phyloP scores from a whole-genome alignment of 768 basidiomycete genomes.

The Lentinula aciculospora region DNA sequence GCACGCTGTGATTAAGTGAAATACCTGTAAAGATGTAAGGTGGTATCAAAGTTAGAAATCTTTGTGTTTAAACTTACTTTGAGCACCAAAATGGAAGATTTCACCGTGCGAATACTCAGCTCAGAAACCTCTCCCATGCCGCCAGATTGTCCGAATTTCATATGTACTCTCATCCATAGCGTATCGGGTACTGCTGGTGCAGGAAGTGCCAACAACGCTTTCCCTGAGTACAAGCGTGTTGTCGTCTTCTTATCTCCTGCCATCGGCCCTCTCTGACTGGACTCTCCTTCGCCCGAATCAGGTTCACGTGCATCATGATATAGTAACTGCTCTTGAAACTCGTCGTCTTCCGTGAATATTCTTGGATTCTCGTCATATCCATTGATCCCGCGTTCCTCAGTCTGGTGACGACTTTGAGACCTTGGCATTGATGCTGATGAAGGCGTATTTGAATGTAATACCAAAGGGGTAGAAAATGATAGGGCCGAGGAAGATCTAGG shows the following conservation, averaged over 20 bases:
- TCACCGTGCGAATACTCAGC: slow-evolving; percentile 15
- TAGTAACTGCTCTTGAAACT: not conserved
- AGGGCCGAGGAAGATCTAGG: not conserved
- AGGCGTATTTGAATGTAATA: not conserved
- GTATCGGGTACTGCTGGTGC: not conserved
- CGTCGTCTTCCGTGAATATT: not conserved
- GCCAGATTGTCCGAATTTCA: no score
- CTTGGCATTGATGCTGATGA: not conserved
- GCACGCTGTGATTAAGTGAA: slow-evolving; percentile 15
- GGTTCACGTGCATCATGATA: not conserved
- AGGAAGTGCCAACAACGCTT: not conserved
- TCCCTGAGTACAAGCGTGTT: not conserved
- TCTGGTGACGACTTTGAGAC: not conserved
- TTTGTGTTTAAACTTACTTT: slow-evolving; percentile 24
- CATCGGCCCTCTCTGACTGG: not conserved
- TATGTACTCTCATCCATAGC: not conserved
- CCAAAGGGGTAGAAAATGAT: not conserved
- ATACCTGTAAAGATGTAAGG: not conserved
- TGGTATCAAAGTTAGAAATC: not conserved
- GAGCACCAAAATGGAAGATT: slow-evolving; percentile 21
- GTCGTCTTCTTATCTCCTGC: no score
- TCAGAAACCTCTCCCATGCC: not conserved
- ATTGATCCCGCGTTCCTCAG: not conserved
- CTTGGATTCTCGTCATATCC: not conserved
- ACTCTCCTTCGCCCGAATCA: not conserved